phyloP scores from a whole-genome alignment of 495 filamentous ascomycete genomes.

The Astrothelium macrocarpum region DNA sequence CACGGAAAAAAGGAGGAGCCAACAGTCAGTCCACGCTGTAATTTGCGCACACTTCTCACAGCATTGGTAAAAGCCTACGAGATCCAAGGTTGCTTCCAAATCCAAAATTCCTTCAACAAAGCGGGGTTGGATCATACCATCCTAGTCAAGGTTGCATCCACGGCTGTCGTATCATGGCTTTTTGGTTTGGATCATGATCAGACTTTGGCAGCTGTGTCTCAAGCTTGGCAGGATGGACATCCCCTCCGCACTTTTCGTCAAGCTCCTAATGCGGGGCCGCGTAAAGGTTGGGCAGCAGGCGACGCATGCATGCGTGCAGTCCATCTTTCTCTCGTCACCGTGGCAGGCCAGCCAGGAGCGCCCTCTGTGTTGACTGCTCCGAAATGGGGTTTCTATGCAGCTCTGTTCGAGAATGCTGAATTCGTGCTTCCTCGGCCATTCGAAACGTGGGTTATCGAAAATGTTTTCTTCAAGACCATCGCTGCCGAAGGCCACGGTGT shows the following conservation, averaged over 20 bases:
- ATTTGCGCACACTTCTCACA: conserved; percentile 55
- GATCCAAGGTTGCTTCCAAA: conserved; percentile 92
- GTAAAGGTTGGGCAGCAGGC: conserved; percentile 97
- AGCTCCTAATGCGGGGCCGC: conserved; percentile 98
- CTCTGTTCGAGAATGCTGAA: conserved; percentile 87
- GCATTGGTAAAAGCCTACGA: conserved; percentile 99
- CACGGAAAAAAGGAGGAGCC: conserved; percentile 55
- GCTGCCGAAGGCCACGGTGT: conserved; percentile 49
- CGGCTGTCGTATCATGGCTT: conserved; percentile 90
- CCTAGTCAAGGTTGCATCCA: conserved; percentile 91
- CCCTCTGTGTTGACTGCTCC: conserved; percentile 88
- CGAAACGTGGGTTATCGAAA: conserved; percentile 99
- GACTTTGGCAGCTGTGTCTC: conserved; percentile 89
- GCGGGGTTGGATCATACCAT: conserved; percentile 97
- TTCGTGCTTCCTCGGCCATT: conserved; percentile 94
- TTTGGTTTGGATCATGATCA: conserved; percentile 79
- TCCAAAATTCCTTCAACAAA: conserved; percentile 97
- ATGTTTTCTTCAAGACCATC: conserved; percentile 99
- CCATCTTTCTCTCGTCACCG: conserved; percentile 85
- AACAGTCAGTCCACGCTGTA: background rate
- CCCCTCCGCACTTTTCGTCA: conserved; percentile 93
- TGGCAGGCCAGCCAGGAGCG: conserved; percentile 80
- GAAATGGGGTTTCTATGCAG: conserved; percentile 97
- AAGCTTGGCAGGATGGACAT: conserved; percentile 96
- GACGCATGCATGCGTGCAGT: conserved; percentile 96